These are phyloP conservation scores for Trichothecium sympodiale DNA, from an alignment of 2,329 filamentous ascomycete species.

Conservation along the genomic window DNA sequence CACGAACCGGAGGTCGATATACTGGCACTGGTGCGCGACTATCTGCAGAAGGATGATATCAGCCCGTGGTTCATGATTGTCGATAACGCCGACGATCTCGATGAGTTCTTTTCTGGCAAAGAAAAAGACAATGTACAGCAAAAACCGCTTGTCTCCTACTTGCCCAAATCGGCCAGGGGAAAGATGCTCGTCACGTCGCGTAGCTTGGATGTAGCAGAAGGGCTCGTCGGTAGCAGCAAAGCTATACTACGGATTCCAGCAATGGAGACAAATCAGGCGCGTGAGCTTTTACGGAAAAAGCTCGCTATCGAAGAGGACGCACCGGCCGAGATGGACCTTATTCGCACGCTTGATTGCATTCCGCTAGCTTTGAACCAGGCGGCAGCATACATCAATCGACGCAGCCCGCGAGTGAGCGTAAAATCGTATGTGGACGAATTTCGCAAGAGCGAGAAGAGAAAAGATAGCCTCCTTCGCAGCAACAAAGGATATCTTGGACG, in stretches of 20 bases:
- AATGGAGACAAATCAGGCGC: conserved; percentile 14
- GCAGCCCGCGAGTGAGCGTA: conserved; percentile 16
- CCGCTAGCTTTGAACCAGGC: conserved; percentile 23
- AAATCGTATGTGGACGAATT: conserved; percentile 26
- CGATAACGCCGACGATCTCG: conserved; percentile 23
- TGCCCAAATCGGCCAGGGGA: conserved; percentile 17
- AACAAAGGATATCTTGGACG: conserved; percentile 6
- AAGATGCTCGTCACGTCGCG: conserved; percentile 17
- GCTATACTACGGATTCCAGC: conserved; percentile 15
- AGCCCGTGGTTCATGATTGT: conserved; percentile 22
- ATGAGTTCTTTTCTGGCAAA: conserved; percentile 17
- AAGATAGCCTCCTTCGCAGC: conserved; percentile 9
- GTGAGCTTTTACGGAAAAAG: conserved; percentile 18
- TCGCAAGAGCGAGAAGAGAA: conserved; percentile 8
- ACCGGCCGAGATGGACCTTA: conserved; percentile 12
- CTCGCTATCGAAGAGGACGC: conserved; percentile 7
- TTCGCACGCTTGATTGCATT: conserved; percentile 16
- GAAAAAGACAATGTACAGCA: conserved; percentile 5
- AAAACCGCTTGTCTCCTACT: conserved; percentile 11
- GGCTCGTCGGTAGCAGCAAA: conserved; percentile 9
- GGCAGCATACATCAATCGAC: conserved; percentile 18
- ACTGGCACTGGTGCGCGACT: conserved; percentile 14
- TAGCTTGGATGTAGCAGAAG: conserved; percentile 9
- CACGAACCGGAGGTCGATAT: conserved; percentile 13
- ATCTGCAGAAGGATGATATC: conserved; percentile 17